Percentiles rank a stretch among this genome's conserved stretches.
phyloP scores from a whole-genome alignment of 768 basidiomycete genomes.

The Termitomyces sp. region DNA sequence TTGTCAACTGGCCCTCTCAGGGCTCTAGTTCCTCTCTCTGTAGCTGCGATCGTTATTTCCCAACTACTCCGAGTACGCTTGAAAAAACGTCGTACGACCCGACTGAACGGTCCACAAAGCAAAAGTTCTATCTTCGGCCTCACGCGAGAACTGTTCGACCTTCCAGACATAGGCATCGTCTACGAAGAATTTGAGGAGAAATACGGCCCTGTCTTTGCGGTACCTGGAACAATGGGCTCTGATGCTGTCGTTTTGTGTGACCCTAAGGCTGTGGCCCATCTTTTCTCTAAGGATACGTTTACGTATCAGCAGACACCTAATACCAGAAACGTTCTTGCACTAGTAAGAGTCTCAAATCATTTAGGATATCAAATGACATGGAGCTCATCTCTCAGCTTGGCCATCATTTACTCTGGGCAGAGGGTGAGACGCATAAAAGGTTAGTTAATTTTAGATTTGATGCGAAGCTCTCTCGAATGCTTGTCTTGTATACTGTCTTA shows the following conservation, averaged over 20 bases:
- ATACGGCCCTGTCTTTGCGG: conserved; percentile 22
- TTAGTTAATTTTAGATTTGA: conserved; percentile 4
- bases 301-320: conserved; percentile 20
- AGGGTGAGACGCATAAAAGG: conserved; percentile 43
- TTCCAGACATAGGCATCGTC: conserved; percentile 13
- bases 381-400: conserved; percentile 22
- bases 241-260: conserved; percentile 23
- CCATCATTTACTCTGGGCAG: conserved; percentile 33
- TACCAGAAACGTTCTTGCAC: conserved; percentile 21
- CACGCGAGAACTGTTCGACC: conserved; percentile 3
- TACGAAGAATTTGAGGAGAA: conserved; percentile 21
- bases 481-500: conserved; percentile 3
- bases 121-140: conserved; percentile 8
- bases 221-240: conserved; percentile 16
- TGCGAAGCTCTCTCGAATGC: neutral
- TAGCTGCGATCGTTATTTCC: neutral
- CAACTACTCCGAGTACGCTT: neutral
- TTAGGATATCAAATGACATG: neutral
- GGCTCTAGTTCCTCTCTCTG: neutral
- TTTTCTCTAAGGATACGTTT: conserved; percentile 23
- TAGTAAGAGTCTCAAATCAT: neutral
- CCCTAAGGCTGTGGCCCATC: conserved; percentile 21
- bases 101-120: conserved; percentile 8
- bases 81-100: neutral
- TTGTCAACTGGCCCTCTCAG: neutral